These are phyloP conservation scores for Scutellaria minor DNA, from an alignment of 257 asterid genomes.

Conservation along the genomic window DNA sequence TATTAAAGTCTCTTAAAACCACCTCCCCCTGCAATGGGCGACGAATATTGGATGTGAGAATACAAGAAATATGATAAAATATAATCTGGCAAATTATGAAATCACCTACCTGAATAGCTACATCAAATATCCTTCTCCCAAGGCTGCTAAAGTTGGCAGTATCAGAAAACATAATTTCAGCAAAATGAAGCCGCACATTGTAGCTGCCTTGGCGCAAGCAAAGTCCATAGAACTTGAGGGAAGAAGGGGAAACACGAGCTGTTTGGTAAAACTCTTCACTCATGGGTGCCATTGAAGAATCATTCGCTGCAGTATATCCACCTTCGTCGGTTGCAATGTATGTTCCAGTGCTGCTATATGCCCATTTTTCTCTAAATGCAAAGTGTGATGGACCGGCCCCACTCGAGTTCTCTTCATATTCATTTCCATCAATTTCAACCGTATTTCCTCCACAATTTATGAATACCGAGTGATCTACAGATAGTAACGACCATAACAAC, in stretches of 20 bases:
- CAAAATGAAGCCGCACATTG: constrained; percentile 85
- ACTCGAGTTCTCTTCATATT: constrained; percentile 59
- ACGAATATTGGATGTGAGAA: background rate
- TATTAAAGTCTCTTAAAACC: constrained; percentile 66
- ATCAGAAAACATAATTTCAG: constrained; percentile 74
- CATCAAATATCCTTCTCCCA: constrained; percentile 83
- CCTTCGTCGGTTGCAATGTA: constrained; percentile 30
- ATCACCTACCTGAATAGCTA: constrained; percentile 80
- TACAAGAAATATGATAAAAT: background rate
- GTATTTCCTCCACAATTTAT: constrained; percentile 85
- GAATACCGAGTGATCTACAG: constrained; percentile 64
- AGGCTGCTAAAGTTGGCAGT: constrained; percentile 63
- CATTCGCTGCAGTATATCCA: constrained; percentile 37
- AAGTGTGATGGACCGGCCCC: constrained; percentile 62
- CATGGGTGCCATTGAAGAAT: constrained; percentile 35
- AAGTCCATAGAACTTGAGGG: constrained; percentile 76
- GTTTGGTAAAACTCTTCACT: constrained; percentile 59
- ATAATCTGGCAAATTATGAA: background rate
- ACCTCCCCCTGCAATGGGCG: constrained; percentile 66
- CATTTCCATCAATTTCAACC: constrained; percentile 50
- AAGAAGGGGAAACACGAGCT: constrained; percentile 80
- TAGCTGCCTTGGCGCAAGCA: constrained; percentile 86
- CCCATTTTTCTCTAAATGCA: constrained; percentile 60
- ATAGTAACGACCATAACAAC: constrained; percentile 21
- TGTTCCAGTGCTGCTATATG: constrained; percentile 77